These are phyloP conservation scores for Neofusicoccum sp. DNA, from an alignment of 2,329 filamentous ascomycete species.

Conservation along the genomic window DNA sequence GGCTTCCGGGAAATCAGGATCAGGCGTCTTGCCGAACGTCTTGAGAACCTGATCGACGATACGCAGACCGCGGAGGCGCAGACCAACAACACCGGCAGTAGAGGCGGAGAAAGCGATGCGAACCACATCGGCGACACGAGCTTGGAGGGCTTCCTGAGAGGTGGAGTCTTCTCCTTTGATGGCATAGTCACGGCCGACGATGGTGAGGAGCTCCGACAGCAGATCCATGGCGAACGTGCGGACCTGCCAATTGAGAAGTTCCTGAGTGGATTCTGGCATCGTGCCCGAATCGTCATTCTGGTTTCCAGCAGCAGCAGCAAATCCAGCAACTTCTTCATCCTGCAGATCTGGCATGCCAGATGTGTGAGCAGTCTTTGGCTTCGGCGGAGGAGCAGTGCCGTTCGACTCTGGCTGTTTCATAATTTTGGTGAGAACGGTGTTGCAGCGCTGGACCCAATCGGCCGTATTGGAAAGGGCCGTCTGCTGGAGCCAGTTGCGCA, in stretches of 20 bases:
- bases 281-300: slow-evolving; percentile 44
- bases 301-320: slow-evolving; percentile 70
- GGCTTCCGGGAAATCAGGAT: slow-evolving; percentile 96
- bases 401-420: slow-evolving; percentile 54
- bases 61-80: slow-evolving; percentile 86
- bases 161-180: slow-evolving; percentile 70
- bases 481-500: slow-evolving; percentile 91
- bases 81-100: slow-evolving; percentile 84
- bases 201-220: slow-evolving; percentile 75
- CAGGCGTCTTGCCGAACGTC: slow-evolving; percentile 91
- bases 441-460: slow-evolving; percentile 85
- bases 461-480: slow-evolving; percentile 77
- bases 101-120: slow-evolving; percentile 97
- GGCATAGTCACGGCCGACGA: slow-evolving; percentile 75
- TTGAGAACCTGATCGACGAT: slow-evolving; percentile 92
- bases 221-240: slow-evolving; percentile 90
- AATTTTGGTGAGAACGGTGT: slow-evolving; percentile 83
- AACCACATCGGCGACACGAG: slow-evolving; percentile 85
- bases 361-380: slow-evolving; percentile 28
- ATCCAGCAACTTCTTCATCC: slow-evolving; percentile 95
- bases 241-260: slow-evolving; percentile 92
- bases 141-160: slow-evolving; percentile 76
- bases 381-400: slow-evolving; percentile 45
- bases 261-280: slow-evolving; percentile 59
- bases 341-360: slow-evolving; percentile 71